A percentile compares a stretch with the other conserved stretches of the same genome.
These are phyloP conservation scores for Nitzschia sp. DNA, from an alignment of 108 stramenopile genomes.

Conservation along the genomic window DNA sequence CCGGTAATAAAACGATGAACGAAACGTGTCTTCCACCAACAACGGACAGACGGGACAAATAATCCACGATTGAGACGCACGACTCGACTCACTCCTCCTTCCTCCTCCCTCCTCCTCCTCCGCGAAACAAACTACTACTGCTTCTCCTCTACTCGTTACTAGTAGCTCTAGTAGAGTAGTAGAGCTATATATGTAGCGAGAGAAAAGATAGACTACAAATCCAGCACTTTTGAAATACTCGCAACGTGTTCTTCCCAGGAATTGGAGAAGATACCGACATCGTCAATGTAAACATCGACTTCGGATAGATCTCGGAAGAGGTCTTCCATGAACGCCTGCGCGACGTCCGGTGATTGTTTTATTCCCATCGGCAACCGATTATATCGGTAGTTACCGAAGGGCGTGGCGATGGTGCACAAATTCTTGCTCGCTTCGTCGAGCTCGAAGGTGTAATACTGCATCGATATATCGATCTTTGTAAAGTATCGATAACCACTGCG, in stretches of 20 bases:
- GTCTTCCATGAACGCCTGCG: conserved; percentile 37
- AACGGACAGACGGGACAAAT: too few relatives aligned
- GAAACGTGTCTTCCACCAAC: too few relatives aligned
- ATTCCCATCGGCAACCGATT: conserved; percentile 28
- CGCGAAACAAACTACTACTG: too few relatives aligned
- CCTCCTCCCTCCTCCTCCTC: too few relatives aligned
- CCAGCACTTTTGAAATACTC: conserved; percentile 14
- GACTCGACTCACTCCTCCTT: too few relatives aligned
- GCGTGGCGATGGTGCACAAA: conserved; percentile 32
- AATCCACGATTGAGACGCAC: too few relatives aligned
- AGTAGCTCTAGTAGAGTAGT: too few relatives aligned
- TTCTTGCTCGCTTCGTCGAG: conserved; percentile 11
- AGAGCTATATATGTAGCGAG: too few relatives aligned
- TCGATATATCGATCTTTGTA: conserved; percentile 35
- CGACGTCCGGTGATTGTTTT: conserved; percentile 25
- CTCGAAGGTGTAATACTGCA: conserved; percentile 21
- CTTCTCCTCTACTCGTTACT: too few relatives aligned
- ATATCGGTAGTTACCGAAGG: conserved; percentile 34
- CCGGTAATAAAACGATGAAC: too few relatives aligned
- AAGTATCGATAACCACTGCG: conserved; percentile 28
- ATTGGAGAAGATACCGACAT: conserved; percentile 21
- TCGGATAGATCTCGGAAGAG: conserved; percentile 22
- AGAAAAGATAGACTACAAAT: too few relatives aligned
- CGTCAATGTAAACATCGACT: conserved; percentile 42
- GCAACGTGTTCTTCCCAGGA: conserved; percentile 39